These are phyloP conservation scores for Didymellaceae sp. DNA, from an alignment of 2,329 filamentous ascomycete species.

Conservation along the genomic window DNA sequence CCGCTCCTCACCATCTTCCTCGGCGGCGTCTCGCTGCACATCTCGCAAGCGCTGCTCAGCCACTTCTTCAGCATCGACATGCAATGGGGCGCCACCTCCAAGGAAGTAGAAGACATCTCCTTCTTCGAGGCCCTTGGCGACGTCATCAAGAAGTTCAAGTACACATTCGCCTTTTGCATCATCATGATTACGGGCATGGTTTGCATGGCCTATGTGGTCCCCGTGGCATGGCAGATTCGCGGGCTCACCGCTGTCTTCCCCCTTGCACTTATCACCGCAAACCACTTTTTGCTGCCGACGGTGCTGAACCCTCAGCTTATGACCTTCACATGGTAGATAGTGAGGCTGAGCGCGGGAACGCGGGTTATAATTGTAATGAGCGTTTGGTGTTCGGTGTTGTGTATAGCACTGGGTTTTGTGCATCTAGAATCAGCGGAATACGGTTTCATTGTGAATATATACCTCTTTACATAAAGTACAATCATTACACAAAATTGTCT, in stretches of 20 bases:
- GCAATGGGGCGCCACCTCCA: constrained; percentile 83
- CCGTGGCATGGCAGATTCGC: constrained; percentile 60
- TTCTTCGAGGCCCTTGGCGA: constrained; percentile 86
- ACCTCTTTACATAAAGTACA: neutral
- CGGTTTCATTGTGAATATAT: too few relatives aligned
- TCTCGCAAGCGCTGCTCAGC: constrained; percentile 77
- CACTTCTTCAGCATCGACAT: constrained; percentile 89
- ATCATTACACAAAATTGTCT: too few relatives aligned
- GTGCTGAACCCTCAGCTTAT: constrained; percentile 80
- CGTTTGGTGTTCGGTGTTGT: neutral
- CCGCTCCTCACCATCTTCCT: constrained; percentile 78
- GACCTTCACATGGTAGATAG: constrained; percentile 74
- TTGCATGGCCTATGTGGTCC: constrained; percentile 70
- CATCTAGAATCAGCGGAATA: neutral
- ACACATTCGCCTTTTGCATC: constrained; percentile 67
- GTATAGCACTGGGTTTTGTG: neutral
- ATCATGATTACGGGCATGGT: constrained; percentile 67
- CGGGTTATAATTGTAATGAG: neutral
- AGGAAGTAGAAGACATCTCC: constrained; percentile 80
- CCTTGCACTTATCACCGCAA: constrained; percentile 70
- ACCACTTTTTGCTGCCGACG: constrained; percentile 74
- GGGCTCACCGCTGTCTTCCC: constrained; percentile 72
- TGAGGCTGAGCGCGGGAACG: too few relatives aligned
- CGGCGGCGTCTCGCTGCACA: constrained; percentile 79
- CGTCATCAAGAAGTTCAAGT: constrained; percentile 78